Conservation (phyloP, 257 asterid genomes). For the Linaria vulgaris region DNA sequence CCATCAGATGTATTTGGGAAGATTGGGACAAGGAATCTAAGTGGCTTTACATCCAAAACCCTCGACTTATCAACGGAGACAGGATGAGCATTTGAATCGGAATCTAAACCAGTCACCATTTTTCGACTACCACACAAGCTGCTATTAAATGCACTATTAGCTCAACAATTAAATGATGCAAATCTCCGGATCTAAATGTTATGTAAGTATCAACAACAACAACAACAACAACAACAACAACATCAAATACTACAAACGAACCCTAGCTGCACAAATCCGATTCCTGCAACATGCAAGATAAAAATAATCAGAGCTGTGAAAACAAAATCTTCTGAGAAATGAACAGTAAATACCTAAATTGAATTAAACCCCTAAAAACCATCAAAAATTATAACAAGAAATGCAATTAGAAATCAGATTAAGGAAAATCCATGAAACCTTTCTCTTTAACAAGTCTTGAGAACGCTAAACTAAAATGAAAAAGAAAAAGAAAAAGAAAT, state of each 20-base stretch:
- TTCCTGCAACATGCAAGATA: constrained; percentile 15
- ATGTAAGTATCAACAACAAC: constrained; percentile 12
- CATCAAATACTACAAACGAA: background rate
- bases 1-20: constrained; percentile 63
- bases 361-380: constrained; percentile 29
- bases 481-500: background rate
- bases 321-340: background rate
- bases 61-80: constrained; percentile 63
- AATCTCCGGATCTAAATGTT: background rate
- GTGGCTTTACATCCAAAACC: constrained; percentile 75
- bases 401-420: background rate
- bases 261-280: constrained; percentile 14
- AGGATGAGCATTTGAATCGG: constrained; percentile 24
- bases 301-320: background rate
- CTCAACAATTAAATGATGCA: background rate
- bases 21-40: constrained; percentile 74
- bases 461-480: background rate
- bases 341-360: constrained; percentile 10
- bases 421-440: background rate
- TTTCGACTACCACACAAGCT: constrained; percentile 31
- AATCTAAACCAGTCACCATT: constrained; percentile 71
- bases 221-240: background rate
- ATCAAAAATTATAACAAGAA: constrained; percentile 2
- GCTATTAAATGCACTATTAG: constrained; percentile 17
- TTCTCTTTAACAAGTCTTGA: background rate